These are phyloP conservation scores for Yarrowia hollandica DNA, from an alignment of 805 yeast species.

Conservation along the genomic window DNA sequence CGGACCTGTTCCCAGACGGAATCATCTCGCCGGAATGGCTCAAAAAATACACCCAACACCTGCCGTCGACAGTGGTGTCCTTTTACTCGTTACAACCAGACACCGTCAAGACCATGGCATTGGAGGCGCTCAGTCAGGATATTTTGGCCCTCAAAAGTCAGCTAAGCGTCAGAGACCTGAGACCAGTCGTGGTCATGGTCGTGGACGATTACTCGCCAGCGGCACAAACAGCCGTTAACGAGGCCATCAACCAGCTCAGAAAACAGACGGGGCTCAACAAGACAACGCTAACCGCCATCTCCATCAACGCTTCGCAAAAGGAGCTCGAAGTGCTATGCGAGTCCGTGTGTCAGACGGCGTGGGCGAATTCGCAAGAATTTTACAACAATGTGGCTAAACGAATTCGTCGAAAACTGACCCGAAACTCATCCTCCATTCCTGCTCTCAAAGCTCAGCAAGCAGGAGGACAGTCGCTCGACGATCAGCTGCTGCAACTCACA, in stretches of 20 bases:
- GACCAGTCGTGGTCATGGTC: conserved; percentile 34
- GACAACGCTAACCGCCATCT: conserved; percentile 48
- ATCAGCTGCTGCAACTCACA: conserved; percentile 1
- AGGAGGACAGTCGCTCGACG: conserved; percentile 19
- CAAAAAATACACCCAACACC: conserved; percentile 49
- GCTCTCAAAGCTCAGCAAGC: neutral
- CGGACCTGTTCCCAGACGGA: conserved; percentile 9
- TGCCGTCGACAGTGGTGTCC: conserved; percentile 52
- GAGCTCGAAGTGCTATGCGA: conserved; percentile 48
- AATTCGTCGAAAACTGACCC: conserved; percentile 44
- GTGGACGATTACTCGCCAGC: conserved; percentile 31
- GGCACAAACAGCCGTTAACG: conserved; percentile 36
- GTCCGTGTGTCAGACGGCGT: conserved; percentile 44
- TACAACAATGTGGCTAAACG: conserved; percentile 47
- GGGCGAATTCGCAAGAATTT: conserved; percentile 48
- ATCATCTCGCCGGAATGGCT: conserved; percentile 48
- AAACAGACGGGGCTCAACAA: conserved; percentile 48
- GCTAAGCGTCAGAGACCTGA: conserved; percentile 30
- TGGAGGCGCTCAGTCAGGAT: conserved; percentile 34
- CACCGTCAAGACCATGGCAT: conserved; percentile 37
- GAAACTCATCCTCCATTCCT: conserved; percentile 3
- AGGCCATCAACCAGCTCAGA: conserved; percentile 45
- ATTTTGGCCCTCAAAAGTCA: conserved; percentile 31
- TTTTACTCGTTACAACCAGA: conserved; percentile 39
- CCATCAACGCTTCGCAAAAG: conserved; percentile 46